Percentiles rank a stretch among this genome's conserved stretches.
Evolutionary conservation across 176 grass and related monocot genomes (phyloP).

Genomic region (Carex scoparia): DNA sequence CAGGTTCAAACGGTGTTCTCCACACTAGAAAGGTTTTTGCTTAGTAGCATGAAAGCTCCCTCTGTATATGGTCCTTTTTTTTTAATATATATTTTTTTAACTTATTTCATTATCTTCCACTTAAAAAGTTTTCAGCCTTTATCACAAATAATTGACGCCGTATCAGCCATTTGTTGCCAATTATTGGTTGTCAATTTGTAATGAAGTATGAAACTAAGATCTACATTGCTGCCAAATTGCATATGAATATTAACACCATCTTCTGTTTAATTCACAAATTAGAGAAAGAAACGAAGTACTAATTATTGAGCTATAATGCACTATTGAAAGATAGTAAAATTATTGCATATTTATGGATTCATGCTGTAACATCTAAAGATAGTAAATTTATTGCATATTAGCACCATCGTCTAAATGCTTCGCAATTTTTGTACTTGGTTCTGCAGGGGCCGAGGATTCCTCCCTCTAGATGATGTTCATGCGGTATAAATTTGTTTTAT

Average conservation of each 20-base stretch:
- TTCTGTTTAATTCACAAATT: background rate
- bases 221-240: background rate
- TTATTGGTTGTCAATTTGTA: background rate
- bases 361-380: background rate
- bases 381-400: no score
- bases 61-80: constrained; percentile 4
- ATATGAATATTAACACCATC: background rate
- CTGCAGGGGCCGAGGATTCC: constrained; percentile 72
- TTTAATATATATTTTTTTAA: background rate
- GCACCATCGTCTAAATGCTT: background rate
- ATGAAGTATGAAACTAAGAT: background rate
- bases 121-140: background rate
- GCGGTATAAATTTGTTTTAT: constrained; percentile 40
- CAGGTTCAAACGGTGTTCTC: constrained; percentile 74
- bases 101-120: background rate
- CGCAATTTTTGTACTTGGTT: background rate
- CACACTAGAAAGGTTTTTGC: constrained; percentile 48
- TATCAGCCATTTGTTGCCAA: background rate
- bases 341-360: background rate
- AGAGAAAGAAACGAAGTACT: background rate
- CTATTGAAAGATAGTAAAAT: background rate
- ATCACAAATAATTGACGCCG: background rate
- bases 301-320: background rate
- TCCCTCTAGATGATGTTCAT: constrained; percentile 58
- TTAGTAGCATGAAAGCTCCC: constrained; percentile 8